Evolutionary conservation across 2,329 filamentous ascomycete genomes (phyloP), one percentile per base, ranked within the genome.

Genomic region (Paracorniculantispora psalliotae): DNA sequence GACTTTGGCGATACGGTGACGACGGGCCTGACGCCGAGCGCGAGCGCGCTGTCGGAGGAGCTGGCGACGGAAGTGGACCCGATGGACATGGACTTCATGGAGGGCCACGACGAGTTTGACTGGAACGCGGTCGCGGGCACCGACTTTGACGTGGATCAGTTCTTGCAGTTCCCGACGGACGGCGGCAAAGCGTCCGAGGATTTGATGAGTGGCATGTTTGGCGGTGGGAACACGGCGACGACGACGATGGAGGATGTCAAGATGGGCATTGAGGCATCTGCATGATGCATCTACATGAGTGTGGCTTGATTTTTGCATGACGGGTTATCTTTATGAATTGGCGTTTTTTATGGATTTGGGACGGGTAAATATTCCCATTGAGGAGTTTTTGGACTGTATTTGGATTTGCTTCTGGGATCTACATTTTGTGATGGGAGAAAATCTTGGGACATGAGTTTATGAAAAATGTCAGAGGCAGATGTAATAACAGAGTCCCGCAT

Each of bases 61-160:
- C 66, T 67, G 10, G 69, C 70, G 26, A 74, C 43, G 13, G 57
- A 73, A 39, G 66, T 72, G 23, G 72, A 72, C 17, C 65, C 69
- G 10, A 69, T 78, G 62, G 77, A 79, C 51, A 72, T 80, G 50
- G 77, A 81, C 64, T 76, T 81, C 50, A 72, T 75, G 65, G 72
- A 75, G 56, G 74, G 73, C 30, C 75, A 77, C 52, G 77, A 78
- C 48, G 78, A 79, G 54, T 80, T 83, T 59, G 80, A 83, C 63
- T 83, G 80, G 80, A 79, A 80, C 62, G 77, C 77, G 21, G 72
- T 81, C 4, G 73, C 79, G 17, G 79, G 76, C 6, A 77, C 79
- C 9, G 81, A 82, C 61, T 78, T 84, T 60, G 81, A 85, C 58
- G 81, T 84, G 56, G 81, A 83, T 59, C 80, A 84, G 64, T 85